These are phyloP conservation scores for Blastomyces gilchristii DNA, from an alignment of 2,329 filamentous ascomycete species.

Conservation along the genomic window DNA sequence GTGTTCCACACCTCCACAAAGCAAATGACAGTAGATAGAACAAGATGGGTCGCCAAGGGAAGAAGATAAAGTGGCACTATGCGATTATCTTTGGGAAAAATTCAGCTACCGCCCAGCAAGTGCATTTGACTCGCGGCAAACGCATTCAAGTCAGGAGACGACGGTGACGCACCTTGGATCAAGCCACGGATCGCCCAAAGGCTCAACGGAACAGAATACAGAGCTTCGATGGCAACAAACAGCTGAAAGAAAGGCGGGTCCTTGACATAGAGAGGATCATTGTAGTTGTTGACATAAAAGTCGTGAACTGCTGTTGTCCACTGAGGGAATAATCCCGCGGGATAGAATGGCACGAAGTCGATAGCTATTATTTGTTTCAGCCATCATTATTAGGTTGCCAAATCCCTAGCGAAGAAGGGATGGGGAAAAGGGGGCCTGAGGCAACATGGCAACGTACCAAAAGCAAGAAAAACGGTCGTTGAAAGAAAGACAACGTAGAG, in stretches of 20 bases:
- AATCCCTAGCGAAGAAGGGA: neutral
- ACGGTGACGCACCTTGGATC: neutral
- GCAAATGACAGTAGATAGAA: neutral
- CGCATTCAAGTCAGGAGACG: neutral
- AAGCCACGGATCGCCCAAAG: neutral
- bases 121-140: neutral
- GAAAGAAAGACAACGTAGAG: neutral
- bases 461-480: neutral
- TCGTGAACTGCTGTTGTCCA: neutral
- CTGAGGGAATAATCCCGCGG: neutral
- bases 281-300: neutral
- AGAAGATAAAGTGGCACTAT: neutral
- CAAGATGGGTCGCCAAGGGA: neutral
- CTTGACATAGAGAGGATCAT: neutral
- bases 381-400: neutral
- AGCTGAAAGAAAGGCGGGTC: neutral
- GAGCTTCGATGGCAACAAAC: neutral
- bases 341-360: neutral
- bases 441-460: neutral
- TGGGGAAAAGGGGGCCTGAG: neutral
- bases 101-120: neutral
- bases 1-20: neutral
- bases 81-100: neutral
- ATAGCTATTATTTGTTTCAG: neutral
- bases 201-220: constrained; percentile 1